A percentile compares a stretch with the other conserved stretches of the same genome.
These are phyloP conservation scores for Penicillium macrosclerotiorum DNA, from an alignment of 495 filamentous ascomycete species.

Conservation along the genomic window DNA sequence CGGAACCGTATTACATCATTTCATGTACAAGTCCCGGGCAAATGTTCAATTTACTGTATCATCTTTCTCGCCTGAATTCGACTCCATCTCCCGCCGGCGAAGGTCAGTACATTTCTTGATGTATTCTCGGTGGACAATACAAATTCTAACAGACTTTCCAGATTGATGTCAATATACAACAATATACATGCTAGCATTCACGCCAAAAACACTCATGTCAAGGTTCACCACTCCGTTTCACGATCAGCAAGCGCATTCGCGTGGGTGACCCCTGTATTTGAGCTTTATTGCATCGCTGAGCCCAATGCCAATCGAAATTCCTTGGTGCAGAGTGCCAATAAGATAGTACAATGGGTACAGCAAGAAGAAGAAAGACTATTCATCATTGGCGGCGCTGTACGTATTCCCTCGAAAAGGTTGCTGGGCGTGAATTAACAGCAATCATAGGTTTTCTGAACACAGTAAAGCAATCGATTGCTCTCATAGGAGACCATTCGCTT, in stretches of 20 bases:
- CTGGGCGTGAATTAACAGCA: neutral
- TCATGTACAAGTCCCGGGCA: slow-evolving; percentile 86
- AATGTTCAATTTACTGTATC: slow-evolving; percentile 98
- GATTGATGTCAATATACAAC: slow-evolving; percentile 80
- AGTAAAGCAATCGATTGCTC: too few species aligned
- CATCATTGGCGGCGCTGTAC: slow-evolving; percentile 88
- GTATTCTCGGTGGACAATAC: neutral
- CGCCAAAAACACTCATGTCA: slow-evolving; percentile 75
- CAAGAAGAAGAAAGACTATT: slow-evolving; percentile 91
- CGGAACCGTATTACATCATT: slow-evolving; percentile 78
- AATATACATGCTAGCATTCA: slow-evolving; percentile 81
- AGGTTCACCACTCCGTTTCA: slow-evolving; percentile 76
- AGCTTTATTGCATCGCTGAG: slow-evolving; percentile 91
- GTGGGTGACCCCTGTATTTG: slow-evolving; percentile 87
- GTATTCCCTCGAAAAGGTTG: slow-evolving; percentile 10
- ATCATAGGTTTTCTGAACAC: slow-evolving; percentile 30
- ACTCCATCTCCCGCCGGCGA: slow-evolving; percentile 60
- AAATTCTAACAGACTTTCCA: slow-evolving; percentile 20
- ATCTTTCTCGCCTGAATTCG: slow-evolving; percentile 70
- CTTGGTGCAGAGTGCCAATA: slow-evolving; percentile 80
- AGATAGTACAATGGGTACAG: slow-evolving; percentile 83
- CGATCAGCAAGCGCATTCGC: slow-evolving; percentile 75
- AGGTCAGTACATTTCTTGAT: slow-evolving; percentile 36
- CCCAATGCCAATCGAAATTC: slow-evolving; percentile 71
- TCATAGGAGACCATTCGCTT: too few species aligned